Base-by-base conservation (phyloP, 176 grass and related monocot species). In the Oryza meyeriana region DNA sequence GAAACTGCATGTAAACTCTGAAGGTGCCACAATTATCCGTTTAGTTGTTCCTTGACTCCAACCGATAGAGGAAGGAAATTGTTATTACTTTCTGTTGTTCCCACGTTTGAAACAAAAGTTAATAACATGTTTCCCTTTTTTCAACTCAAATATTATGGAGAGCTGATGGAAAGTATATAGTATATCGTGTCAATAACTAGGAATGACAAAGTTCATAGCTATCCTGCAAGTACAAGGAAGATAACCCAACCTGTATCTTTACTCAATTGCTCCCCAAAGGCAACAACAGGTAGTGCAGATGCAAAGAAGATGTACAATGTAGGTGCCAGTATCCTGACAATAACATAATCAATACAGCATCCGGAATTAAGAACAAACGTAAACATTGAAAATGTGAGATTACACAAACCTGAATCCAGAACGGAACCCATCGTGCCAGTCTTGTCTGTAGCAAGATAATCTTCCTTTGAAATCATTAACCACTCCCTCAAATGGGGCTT, bases 251-350 rank as follows among this genome's bases (percentile, higher is more conserved):
- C 89, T 83, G 91, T 97, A 69, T 87, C 86, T 84, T 89, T 89
- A 80, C 94, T 93, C 38, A 97, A 38, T 89, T 97, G 94, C 79
- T 91, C 94, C 52, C 91, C 91, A 74, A 93, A 97, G 78, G 91
- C 86, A 39, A 93, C 89, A 67, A 97, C 91, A 57, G 94, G 91
- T 73, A 97, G 85, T 18, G 94, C 89, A 32, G 89, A 97, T 29
- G 94, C 87, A 63, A 97, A 94, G 71, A 97, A 97, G 57, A 94
- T 92, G 64, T 90, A 97, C 63, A 91, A 47, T 4, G 91, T 97
- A 29, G 94, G 94, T 64, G 94, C 91, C 64, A 97, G 61, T 90
- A 97, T 97, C 79, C 94, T 94, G 81, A 76, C 24, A 92, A 74
- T 32, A 79, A 57, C 4, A 86, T 13, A 88, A 42, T 79, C 26